Evolutionary conservation across 108 stramenopile species (phyloP), one percentile per base, ranked within the genome.

Genomic region (Skeletonema menzelii): DNA sequence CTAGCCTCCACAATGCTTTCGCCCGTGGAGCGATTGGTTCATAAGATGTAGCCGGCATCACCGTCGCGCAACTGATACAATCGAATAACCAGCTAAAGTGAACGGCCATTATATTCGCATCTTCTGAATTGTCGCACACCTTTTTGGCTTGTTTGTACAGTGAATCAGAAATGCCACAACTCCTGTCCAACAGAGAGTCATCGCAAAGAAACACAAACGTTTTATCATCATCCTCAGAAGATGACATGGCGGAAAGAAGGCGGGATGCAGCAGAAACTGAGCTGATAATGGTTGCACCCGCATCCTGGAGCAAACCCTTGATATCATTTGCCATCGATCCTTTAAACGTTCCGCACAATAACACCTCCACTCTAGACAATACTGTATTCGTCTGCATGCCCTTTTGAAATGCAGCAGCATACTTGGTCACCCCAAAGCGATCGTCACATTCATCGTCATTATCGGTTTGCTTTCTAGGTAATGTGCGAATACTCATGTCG

Each of bases 21-120:
- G 66, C 27, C 2, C 73, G 67, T 20, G 80, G 84, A 27, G 80
- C 77, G 15, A 30, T 14, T 60, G 87, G 87, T 62, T 72, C 67
- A 70, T 84, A 94, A 4, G 60, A 53, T 35, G 53, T 59, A 31
- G 70, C 61, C 1, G 80, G 58, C 59, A 89, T 37, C 10, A 65
- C 27, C 26, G 63, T 76, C 17, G 87, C 90, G 61, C 89, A 86
- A 49, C 85, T 85, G 20, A 94, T 79, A 58, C 77, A 86, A 75
- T 94, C 93, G 67, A 90, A 88, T 12, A 94, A 40, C 93, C 93
- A 94, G 56, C 76, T 63, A 22, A 79, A 85, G 66, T 83, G 67
- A 32, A 91, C 90, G 28, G 86, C 69, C 20, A 30, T 53, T 26
- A 60, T 8, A 44, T 59, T 44, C n/a, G 57, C 35, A 13, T 28